Conservation (phyloP, 768 basidiomycete species). For the Clitopilus hobsonii region DNA sequence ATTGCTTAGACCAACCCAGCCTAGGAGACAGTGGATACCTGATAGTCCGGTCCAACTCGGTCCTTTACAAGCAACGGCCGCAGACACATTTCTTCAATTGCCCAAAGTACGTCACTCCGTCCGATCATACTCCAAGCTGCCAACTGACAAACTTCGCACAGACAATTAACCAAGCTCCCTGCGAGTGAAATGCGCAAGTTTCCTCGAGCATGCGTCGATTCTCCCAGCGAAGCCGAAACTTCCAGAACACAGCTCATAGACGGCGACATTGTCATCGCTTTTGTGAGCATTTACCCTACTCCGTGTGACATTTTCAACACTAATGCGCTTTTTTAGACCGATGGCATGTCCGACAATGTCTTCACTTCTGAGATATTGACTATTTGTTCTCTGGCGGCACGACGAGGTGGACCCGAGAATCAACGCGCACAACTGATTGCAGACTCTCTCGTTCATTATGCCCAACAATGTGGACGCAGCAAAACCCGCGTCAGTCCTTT, state of each 20-base stretch:
- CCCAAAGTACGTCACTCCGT: constrained; percentile 35
- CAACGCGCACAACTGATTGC: constrained; percentile 67
- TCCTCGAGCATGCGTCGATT: constrained; percentile 48
- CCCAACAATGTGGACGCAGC: constrained; percentile 66
- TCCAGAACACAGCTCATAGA: constrained; percentile 41
- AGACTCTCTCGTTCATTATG: constrained; percentile 66
- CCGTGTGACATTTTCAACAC: neutral
- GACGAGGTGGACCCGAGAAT: constrained; percentile 51
- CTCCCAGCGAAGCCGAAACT: constrained; percentile 41
- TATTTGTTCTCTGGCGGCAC: constrained; percentile 64
- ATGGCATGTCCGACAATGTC: constrained; percentile 55
- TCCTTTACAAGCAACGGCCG: constrained; percentile 47
- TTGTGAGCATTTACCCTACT: constrained; percentile 23
- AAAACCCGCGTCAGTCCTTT: constrained; percentile 67
- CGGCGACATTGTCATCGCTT: constrained; percentile 49
- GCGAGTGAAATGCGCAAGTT: constrained; percentile 36
- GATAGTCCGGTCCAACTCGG: constrained; percentile 62
- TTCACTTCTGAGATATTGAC: constrained; percentile 67
- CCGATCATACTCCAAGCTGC: constrained; percentile 7
- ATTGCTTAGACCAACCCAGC: constrained; percentile 27
- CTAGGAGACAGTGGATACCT: constrained; percentile 78
- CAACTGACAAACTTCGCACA: constrained; percentile 21
- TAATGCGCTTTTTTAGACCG: constrained; percentile 31
- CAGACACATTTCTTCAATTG: constrained; percentile 58
- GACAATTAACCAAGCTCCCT: constrained; percentile 53